phyloP scores from a whole-genome alignment of 805 yeast genomes.

The Cyberlindnera samutprakarnensis region DNA sequence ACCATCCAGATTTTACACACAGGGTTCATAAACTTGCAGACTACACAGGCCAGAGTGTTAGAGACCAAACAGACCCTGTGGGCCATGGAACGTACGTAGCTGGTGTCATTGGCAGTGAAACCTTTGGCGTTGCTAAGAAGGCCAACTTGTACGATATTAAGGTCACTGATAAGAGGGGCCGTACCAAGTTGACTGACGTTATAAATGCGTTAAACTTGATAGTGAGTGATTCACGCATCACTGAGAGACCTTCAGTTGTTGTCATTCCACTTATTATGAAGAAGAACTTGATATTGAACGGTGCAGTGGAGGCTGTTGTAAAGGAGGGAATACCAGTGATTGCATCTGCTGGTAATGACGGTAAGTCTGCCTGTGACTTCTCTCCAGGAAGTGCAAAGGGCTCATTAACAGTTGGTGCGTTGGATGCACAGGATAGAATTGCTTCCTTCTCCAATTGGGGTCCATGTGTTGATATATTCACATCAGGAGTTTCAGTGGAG shows the following conservation, averaged over 20 bases:
- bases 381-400: constrained; percentile 43
- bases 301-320: constrained; percentile 35
- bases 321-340: constrained; percentile 37
- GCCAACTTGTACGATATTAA: constrained; percentile 36
- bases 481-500: constrained; percentile 40
- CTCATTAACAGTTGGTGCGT: constrained; percentile 82
- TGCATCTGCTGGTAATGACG: constrained; percentile 44
- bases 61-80: constrained; percentile 22
- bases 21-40: constrained; percentile 37
- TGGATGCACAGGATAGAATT: constrained; percentile 61
- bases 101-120: constrained; percentile 42
- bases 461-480: constrained; percentile 43
- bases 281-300: constrained; percentile 33
- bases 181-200: constrained; percentile 27
- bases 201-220: constrained; percentile 26
- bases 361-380: constrained; percentile 33
- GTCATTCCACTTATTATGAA: constrained; percentile 31
- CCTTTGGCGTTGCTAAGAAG: constrained; percentile 47
- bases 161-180: constrained; percentile 32
- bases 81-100: constrained; percentile 58
- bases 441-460: constrained; percentile 41
- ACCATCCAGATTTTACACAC: constrained; percentile 36
- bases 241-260: constrained; percentile 30
- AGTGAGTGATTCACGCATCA: constrained; percentile 20
- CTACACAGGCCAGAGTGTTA: constrained; percentile 28